phyloP scores from a whole-genome alignment of 192 early-diverging fungal species.

The Rhizoclosmatium globosum region DNA sequence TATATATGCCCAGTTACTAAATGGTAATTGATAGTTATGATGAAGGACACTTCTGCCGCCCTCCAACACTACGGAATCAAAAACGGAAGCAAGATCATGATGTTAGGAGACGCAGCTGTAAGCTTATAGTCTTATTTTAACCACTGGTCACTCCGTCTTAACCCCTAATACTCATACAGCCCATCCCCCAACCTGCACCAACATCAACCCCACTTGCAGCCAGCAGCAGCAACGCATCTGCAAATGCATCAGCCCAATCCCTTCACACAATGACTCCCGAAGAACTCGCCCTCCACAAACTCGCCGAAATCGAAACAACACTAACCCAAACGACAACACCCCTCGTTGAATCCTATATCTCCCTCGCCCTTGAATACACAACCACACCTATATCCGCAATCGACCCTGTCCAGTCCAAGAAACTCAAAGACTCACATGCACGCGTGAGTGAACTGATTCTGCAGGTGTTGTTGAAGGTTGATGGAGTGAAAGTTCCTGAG shows the following conservation, averaged over 20 bases:
- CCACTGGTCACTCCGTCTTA: not conserved
- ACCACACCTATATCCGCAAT: conserved; percentile 30
- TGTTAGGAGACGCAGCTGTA: conserved; percentile 76
- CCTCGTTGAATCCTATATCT: conserved; percentile 54
- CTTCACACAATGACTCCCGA: conserved; percentile 54
- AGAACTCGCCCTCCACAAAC: conserved; percentile 58
- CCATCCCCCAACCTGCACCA: conserved; percentile 28
- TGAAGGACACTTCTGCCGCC: conserved; percentile 48
- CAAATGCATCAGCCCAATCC: conserved; percentile 50
- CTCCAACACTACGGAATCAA: conserved; percentile 71
- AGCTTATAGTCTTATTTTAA: conserved; percentile 10
- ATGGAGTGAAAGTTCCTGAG: conserved; percentile 73
- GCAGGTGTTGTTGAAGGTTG: conserved; percentile 80
- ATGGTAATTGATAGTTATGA: conserved; percentile 39
- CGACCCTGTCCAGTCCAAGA: conserved; percentile 55
- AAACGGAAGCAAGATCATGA: conserved; percentile 73
- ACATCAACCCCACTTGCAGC: conserved; percentile 48
- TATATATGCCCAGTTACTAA: too few relatives aligned
- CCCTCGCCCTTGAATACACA: conserved; percentile 37
- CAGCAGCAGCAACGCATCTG: not conserved
- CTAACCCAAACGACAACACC: conserved; percentile 45
- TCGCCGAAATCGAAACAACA: conserved; percentile 46
- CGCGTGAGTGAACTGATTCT: conserved; percentile 77
- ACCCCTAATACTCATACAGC: conserved; percentile 14
- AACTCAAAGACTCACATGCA: conserved; percentile 71